Evolutionary conservation across 225 moss, liverwort and hornwort species (phyloP), one percentile per base, ranked within the genome.

Genomic region (Lunularia cruciata): DNA sequence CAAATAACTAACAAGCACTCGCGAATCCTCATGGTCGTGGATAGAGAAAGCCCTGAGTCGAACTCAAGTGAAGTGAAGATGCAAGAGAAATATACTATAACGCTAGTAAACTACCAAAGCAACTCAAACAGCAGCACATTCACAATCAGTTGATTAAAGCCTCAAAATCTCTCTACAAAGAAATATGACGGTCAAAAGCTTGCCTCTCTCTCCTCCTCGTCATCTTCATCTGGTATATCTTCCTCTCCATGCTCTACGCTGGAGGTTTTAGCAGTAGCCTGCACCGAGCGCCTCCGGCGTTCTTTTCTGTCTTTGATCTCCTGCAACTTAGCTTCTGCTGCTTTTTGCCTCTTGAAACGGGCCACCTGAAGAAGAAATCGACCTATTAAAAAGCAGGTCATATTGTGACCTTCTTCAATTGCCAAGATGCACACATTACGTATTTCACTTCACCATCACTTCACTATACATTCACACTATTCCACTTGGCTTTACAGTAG

Each of bases 161-260:
- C n/a, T n/a, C n/a, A n/a, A n/a, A n/a, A n/a, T n/a, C n/a, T n/a
- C n/a, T n/a, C n/a, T n/a, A n/a, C n/a, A n/a, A n/a, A n/a, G n/a
- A n/a, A n/a, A n/a, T 43, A 40, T 64, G n/a, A n/a, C n/a, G n/a
- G n/a, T n/a, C n/a, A n/a, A n/a, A n/a, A n/a, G n/a, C n/a, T 60
- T 55, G 83, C 96, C 85, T 98, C 93, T 81, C 93, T 78, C 60
- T 91, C 93, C 58, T 91, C 93, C 85, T 93, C 98, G 26, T 98
- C 91, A 56, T 93, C 98, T 65, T 88, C 93, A 75, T 98, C 93
- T 60, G 85, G 82, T 62, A 83, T 65, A 68, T 91, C 86, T 64
- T 86, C 91, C 67, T 93, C 98, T 30, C 86, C 93, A 77, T 88
- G 86, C 75, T 88, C 91, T 75, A 83, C 71, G 75, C 67, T 76